phyloP scores from a whole-genome alignment of 2,329 filamentous ascomycete genomes.

The Lachnellula cervina region DNA sequence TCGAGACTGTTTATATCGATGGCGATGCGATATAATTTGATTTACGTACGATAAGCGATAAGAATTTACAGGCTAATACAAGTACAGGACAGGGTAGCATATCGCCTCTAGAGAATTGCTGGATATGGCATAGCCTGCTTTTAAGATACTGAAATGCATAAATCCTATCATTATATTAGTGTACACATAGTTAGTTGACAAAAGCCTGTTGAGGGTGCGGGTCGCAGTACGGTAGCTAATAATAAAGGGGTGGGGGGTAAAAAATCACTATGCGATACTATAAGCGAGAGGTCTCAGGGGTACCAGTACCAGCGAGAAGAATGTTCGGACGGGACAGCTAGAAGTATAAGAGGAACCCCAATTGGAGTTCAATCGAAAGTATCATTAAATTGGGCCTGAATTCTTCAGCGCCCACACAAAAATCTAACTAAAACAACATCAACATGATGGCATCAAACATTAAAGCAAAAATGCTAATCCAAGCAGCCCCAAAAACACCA shows the following conservation, averaged over 20 bases:
- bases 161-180: not conserved
- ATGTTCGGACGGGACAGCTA: no score
- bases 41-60: constrained; percentile 7
- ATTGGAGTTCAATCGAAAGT: no score
- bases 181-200: no score
- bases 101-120: not conserved
- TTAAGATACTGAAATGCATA: no score
- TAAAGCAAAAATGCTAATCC: not conserved
- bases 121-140: no score
- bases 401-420: not conserved
- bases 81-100: not conserved
- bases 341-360: no score
- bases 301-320: no score
- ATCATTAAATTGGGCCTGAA: not conserved
- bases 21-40: not conserved
- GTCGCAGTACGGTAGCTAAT: no score
- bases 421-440: not conserved
- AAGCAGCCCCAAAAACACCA: not conserved
- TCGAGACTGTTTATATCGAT: not conserved
- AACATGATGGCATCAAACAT: not conserved
- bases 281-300: no score
- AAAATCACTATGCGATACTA: no score
- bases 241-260: no score
- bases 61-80: constrained; percentile 1
- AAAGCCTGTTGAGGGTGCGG: no score